phyloP scores from a whole-genome alignment of 176 grass and related monocot species.

The Oryza meyeriana region DNA sequence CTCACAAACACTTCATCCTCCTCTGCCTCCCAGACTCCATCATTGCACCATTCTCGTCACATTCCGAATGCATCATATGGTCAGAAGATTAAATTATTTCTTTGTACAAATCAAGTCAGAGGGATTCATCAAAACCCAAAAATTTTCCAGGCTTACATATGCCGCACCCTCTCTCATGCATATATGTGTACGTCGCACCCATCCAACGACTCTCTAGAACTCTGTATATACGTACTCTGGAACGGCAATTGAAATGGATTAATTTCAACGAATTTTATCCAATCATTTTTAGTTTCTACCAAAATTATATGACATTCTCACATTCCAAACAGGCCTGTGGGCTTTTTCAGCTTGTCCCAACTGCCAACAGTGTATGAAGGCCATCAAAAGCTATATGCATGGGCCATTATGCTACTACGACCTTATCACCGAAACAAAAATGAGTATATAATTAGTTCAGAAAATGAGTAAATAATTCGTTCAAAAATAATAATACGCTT shows the following conservation, averaged over 20 bases:
- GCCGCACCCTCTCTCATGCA: background rate
- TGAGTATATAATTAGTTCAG: background rate
- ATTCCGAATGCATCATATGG: background rate
- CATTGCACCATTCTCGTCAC: background rate
- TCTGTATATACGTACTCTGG: background rate
- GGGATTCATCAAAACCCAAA: background rate
- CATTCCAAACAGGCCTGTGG: background rate
- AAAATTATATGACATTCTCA: background rate
- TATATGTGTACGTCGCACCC: background rate
- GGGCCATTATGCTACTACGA: background rate
- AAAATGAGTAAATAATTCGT: background rate
- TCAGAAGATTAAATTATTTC: background rate
- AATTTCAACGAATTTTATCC: no score
- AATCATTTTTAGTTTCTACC: background rate
- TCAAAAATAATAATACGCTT: background rate
- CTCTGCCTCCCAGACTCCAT: no score
- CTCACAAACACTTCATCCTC: no score
- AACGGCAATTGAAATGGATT: no score
- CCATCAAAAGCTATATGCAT: background rate
- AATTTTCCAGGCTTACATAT: background rate
- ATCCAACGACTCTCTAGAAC: background rate
- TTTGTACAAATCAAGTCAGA: background rate
- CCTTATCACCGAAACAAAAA: no score
- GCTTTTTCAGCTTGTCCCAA: background rate
- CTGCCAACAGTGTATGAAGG: background rate